Percentiles rank a stretch among this genome's conserved stretches.
Conservation (phyloP, 192 early-diverging fungal species). For the Linnemannia zychae region DNA sequence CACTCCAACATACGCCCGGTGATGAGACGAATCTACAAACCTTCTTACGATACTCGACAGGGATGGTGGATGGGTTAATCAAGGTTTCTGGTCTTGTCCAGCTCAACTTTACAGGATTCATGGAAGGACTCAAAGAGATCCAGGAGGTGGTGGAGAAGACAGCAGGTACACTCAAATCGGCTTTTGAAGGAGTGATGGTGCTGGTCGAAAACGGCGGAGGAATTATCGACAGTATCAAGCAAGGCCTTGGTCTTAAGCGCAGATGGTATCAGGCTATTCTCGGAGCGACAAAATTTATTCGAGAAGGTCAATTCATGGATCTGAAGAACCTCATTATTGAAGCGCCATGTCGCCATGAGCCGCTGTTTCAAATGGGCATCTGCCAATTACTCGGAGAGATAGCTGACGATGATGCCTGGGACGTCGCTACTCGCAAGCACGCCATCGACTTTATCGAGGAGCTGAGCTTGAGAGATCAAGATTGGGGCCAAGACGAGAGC, state of each 20-base stretch:
- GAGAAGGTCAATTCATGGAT: slow-evolving; percentile 11
- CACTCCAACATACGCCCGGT: not conserved
- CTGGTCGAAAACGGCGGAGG: not conserved
- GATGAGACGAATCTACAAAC: not conserved
- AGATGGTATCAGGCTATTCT: slow-evolving; percentile 11
- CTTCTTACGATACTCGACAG: not conserved
- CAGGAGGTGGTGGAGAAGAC: not conserved
- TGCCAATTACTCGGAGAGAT: slow-evolving; percentile 18
- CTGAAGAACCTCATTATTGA: not conserved
- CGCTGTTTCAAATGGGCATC: slow-evolving; percentile 3
- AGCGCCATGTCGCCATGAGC: not conserved
- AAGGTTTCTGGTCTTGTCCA: not conserved
- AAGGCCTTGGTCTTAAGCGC: not conserved
- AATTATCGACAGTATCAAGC: not conserved
- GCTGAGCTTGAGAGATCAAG: not conserved
- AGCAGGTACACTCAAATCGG: not conserved
- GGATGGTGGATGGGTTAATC: not conserved
- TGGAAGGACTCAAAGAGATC: slow-evolving; percentile 4
- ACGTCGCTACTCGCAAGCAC: slow-evolving; percentile 1
- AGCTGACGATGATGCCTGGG: not conserved
- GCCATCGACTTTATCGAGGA: slow-evolving; percentile 2
- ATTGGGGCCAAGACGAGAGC: not conserved
- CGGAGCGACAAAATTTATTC: slow-evolving; percentile 6
- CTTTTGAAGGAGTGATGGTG: not conserved
- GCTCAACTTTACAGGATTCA: slow-evolving; percentile 7